phyloP scores from a whole-genome alignment of 331 rosid species.

The Cydonia oblonga region DNA sequence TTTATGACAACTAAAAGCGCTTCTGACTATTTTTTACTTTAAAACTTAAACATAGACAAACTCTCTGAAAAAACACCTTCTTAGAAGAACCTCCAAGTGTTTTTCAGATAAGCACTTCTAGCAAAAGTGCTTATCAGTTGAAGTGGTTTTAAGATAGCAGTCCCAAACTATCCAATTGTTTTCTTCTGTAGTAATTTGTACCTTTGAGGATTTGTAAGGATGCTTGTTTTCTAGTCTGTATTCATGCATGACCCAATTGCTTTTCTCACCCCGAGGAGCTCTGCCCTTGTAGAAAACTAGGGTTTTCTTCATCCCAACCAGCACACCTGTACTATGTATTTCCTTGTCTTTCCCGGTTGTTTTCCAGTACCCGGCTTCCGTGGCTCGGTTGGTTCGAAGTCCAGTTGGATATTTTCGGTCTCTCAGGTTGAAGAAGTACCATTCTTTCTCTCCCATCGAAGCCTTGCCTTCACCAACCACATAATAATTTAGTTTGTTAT shows the following conservation, averaged over 20 bases:
- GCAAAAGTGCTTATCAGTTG: background rate
- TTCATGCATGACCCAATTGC: slow-evolving; percentile 97
- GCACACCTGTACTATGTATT: slow-evolving; percentile 40
- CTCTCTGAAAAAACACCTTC: background rate
- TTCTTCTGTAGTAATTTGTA: background rate
- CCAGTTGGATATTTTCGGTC: slow-evolving; percentile 94
- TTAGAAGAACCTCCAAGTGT: background rate
- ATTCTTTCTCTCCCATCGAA: slow-evolving; percentile 81
- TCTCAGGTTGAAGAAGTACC: slow-evolving; percentile 80
- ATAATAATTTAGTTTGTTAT: background rate
- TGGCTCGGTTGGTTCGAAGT: slow-evolving; percentile 84
- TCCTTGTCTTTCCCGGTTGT: slow-evolving; percentile 96
- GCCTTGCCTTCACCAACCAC: slow-evolving; percentile 53
- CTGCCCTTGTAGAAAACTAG: slow-evolving; percentile 88
- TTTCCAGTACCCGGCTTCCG: slow-evolving; percentile 96
- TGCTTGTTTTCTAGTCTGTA: slow-evolving; percentile 58
- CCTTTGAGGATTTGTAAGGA: slow-evolving; percentile 60
- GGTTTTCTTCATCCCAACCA: slow-evolving; percentile 94
- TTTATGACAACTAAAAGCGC: background rate
- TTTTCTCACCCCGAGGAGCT: slow-evolving; percentile 92
- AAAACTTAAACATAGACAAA: background rate
- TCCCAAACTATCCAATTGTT: background rate
- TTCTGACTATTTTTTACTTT: background rate
- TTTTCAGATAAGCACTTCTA: background rate
- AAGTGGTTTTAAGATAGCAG: background rate